Evolutionary conservation across 257 asterid genomes (phyloP).

Genomic region (Fraxinus pennsylvanica): DNA sequence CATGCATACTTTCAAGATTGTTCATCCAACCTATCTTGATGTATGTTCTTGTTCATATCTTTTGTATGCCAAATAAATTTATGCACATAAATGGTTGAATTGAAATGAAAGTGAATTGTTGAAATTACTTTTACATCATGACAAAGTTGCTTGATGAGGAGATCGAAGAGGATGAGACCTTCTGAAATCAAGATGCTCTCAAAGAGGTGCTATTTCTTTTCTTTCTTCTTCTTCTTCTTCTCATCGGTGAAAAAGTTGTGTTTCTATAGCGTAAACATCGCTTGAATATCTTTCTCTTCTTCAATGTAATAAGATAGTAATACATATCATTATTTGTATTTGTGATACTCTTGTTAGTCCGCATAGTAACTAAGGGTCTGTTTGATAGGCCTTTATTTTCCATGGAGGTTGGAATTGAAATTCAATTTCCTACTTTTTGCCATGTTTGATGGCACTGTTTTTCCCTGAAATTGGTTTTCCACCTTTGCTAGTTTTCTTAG

Average conservation of each 20-base stretch:
- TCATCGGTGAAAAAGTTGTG: neutral
- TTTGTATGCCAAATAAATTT: neutral
- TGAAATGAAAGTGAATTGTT: constrained; percentile 20
- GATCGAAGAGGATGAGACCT: constrained; percentile 79
- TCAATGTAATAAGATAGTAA: constrained; percentile 13
- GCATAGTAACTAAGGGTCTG: neutral
- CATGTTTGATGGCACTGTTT: too few species aligned
- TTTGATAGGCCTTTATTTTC: too few species aligned
- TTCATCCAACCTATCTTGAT: too few species aligned
- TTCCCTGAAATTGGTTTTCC: too few species aligned
- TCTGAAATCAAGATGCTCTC: constrained; percentile 97
- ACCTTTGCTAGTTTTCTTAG: too few species aligned
- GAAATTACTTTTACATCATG: constrained; percentile 51
- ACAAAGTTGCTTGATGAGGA: constrained; percentile 84
- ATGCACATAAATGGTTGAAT: constrained; percentile 4
- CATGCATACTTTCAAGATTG: too few species aligned
- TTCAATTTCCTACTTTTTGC: too few species aligned
- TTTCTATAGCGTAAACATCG: neutral
- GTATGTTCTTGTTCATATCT: neutral
- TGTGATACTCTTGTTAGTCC: neutral
- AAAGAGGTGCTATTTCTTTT: constrained; percentile 54
- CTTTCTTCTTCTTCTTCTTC: neutral
- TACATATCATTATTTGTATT: neutral
- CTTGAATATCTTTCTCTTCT: neutral
- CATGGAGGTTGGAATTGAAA: too few species aligned